Base-by-base conservation (phyloP, 129 eudicot species). In the Flaveria brownii region DNA sequence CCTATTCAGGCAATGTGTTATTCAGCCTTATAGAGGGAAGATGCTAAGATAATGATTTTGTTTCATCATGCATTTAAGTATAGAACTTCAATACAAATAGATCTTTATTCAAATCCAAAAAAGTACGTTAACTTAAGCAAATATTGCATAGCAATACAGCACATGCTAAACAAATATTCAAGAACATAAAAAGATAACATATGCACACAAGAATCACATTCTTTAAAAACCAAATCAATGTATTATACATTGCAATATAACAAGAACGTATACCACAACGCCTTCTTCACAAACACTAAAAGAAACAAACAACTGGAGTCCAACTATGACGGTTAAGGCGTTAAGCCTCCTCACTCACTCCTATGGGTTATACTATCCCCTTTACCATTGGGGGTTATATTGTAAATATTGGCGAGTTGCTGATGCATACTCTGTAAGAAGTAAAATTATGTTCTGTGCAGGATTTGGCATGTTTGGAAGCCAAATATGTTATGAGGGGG, bases 401-500 rank as follows among this genome's bases (percentile, higher is more conserved):
- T 43, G 82, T 80, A 80, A 80, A 74, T 80, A 79, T 7, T 45
- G 87, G 89, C 88, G 82, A 87, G 77, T 71, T 81, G 93, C 94
- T 89, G 63, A 63, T 78, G 82, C 85, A 75, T 87, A 78, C 85
- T 79, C 84, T 64, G 71, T 72, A 65, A 77, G 72, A 70, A 50
- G 47, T 71, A 78, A 2, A 28, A 72, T 71, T 81, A 82, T 75
- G 82, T 73, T 84, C 90, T 92, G 85, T 92, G 92, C 98, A 92
- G 75, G 73, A 74, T 77, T 82, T 62, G 88, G 89, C 88, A 72
- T 78, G 70, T 78, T 80, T 80, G 39, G 73, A 77, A 80, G 86
- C 90, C 83, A 77, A 82, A 85, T 84, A 17, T 41, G 50, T 76
- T 85, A 80, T 71, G 83, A 55, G 82, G 76, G 36, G 62, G 78